These are phyloP conservation scores for Verticillium tricorpus DNA, from an alignment of 2,329 filamentous ascomycete genomes.

Conservation along the genomic window DNA sequence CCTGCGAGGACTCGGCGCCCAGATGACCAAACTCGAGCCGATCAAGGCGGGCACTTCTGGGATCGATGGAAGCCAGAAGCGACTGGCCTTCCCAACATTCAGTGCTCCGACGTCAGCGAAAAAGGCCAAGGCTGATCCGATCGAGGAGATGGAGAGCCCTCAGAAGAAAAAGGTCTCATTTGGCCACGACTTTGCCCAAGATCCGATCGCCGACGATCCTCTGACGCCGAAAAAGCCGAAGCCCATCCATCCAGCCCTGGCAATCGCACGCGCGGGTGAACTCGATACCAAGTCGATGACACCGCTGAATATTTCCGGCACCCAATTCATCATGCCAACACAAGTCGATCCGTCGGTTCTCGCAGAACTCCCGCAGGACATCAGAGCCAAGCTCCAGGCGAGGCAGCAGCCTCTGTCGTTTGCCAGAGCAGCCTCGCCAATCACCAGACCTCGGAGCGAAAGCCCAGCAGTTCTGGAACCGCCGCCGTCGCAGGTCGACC, in stretches of 20 bases:
- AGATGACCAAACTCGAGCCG: slow-evolving; percentile 88
- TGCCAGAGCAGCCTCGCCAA: slow-evolving; percentile 22
- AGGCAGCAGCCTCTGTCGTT: slow-evolving; percentile 14
- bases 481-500: slow-evolving; percentile 78
- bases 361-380: slow-evolving; percentile 78
- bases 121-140: slow-evolving; percentile 38
- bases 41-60: slow-evolving; percentile 56
- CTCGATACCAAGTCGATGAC: slow-evolving; percentile 54
- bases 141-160: slow-evolving; percentile 41
- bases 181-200: slow-evolving; percentile 27
- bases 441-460: slow-evolving; percentile 32
- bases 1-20: slow-evolving; percentile 84
- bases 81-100: slow-evolving; percentile 65
- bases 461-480: slow-evolving; percentile 35
- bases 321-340: slow-evolving; percentile 85
- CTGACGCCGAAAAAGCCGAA: slow-evolving; percentile 49
- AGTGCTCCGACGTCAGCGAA: slow-evolving; percentile 32
- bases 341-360: slow-evolving; percentile 80
- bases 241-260: slow-evolving; percentile 46
- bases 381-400: slow-evolving; percentile 61
- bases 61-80: slow-evolving; percentile 71
- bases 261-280: slow-evolving; percentile 44
- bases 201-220: slow-evolving; percentile 53
- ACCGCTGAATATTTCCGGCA: slow-evolving; percentile 75
- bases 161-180: slow-evolving; percentile 25